These are phyloP conservation scores for Xylaria arbuscula DNA, from an alignment of 2,329 filamentous ascomycete genomes.

Conservation along the genomic window DNA sequence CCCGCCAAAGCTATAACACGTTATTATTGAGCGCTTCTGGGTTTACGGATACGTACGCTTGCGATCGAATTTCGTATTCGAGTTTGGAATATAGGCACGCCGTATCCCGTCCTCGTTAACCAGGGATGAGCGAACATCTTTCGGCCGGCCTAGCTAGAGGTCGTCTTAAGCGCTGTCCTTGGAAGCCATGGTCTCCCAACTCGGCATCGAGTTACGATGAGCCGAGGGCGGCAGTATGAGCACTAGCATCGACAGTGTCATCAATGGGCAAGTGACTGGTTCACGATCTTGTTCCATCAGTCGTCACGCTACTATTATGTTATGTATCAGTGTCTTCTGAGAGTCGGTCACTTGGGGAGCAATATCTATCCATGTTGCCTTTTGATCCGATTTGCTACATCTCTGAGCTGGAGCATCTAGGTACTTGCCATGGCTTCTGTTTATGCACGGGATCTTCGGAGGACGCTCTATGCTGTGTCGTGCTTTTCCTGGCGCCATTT, in stretches of 20 bases:
- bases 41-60: conserved; percentile 69
- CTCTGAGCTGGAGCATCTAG: too few relatives aligned
- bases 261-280: not conserved
- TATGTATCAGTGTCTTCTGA: not conserved
- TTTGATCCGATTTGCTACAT: too few relatives aligned
- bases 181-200: conserved; percentile 66
- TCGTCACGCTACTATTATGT: not conserved
- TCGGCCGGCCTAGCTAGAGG: conserved; percentile 67
- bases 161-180: conserved; percentile 69
- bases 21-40: conserved; percentile 67
- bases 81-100: conserved; percentile 55
- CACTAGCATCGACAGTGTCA: not conserved
- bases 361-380: too few relatives aligned
- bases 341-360: conserved; percentile 1
- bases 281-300: not conserved
- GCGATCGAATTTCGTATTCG: conserved; percentile 67
- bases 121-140: not conserved
- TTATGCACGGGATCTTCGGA: too few relatives aligned
- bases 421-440: too few relatives aligned
- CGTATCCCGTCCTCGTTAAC: not conserved
- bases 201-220: conserved; percentile 50
- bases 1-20: conserved; percentile 66
- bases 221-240: conserved; percentile 34
- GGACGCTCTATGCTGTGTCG: too few relatives aligned
- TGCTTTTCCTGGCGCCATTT: not conserved